These are phyloP conservation scores for Fusarium humuli DNA, from an alignment of 2,329 filamentous ascomycete species.

Conservation along the genomic window DNA sequence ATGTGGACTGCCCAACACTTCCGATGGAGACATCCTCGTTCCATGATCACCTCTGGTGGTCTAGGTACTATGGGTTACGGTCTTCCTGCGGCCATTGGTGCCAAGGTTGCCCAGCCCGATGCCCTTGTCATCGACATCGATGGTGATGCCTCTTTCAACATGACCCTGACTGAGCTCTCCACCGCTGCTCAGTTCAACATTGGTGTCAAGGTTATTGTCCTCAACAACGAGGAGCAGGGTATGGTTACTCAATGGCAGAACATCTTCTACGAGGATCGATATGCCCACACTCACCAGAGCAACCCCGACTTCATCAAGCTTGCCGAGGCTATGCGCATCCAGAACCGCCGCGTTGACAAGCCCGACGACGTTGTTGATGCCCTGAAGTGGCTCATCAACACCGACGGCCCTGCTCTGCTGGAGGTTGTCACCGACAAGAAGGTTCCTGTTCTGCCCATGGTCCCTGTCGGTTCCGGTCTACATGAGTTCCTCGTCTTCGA, in stretches of 20 bases:
- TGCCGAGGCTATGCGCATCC: slow-evolving; percentile 89
- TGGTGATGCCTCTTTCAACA: slow-evolving; percentile 98
- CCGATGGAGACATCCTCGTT: slow-evolving; percentile 90
- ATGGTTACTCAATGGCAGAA: slow-evolving; percentile 99
- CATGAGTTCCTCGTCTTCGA: slow-evolving; percentile 81
- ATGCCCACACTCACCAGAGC: slow-evolving; percentile 89
- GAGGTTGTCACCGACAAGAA: slow-evolving; percentile 93
- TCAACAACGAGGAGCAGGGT: slow-evolving; percentile 98
- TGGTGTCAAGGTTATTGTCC: slow-evolving; percentile 90
- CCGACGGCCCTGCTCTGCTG: slow-evolving; percentile 90
- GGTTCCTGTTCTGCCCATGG: slow-evolving; percentile 97
- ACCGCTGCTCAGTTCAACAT: slow-evolving; percentile 97
- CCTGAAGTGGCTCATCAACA: slow-evolving; percentile 88
- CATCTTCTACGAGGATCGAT: slow-evolving; percentile 95
- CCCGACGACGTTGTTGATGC: slow-evolving; percentile 81
- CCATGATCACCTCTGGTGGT: slow-evolving; percentile 96
- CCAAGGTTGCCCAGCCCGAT: slow-evolving; percentile 83
- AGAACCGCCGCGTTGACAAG: slow-evolving; percentile 76
- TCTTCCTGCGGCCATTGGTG: slow-evolving; percentile 92
- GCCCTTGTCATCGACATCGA: slow-evolving; percentile 95
- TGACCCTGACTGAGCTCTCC: slow-evolving; percentile 95
- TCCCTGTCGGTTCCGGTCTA: slow-evolving; percentile 85
- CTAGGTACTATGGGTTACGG: slow-evolving; percentile 91
- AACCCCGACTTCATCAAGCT: slow-evolving; percentile 98
- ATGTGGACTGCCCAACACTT: slow-evolving; percentile 99